These are phyloP conservation scores for Talinum fruticosum DNA, from an alignment of 148 eudicot genomes.

Conservation along the genomic window DNA sequence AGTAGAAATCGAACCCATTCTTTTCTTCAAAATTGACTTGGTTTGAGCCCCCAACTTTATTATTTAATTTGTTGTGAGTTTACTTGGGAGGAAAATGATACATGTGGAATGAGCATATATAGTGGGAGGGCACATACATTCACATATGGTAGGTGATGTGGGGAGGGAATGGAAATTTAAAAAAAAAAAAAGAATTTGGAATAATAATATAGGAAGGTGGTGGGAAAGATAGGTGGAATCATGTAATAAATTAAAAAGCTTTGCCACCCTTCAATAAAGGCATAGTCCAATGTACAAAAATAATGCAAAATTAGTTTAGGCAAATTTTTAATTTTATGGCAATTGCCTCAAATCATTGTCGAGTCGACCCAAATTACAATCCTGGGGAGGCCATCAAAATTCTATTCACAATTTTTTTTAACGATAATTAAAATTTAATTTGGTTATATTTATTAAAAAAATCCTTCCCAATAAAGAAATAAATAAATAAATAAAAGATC, in stretches of 20 bases:
- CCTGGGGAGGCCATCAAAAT: conserved; percentile 12
- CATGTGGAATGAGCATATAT: conserved; percentile 21
- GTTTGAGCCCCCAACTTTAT: neutral
- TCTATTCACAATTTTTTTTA: neutral
- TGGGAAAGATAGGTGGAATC: conserved; percentile 41
- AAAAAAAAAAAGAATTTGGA: neutral
- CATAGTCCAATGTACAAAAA: conserved; percentile 46
- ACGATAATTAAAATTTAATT: too few relatives aligned
- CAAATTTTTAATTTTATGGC: neutral
- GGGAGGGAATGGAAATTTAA: conserved; percentile 10
- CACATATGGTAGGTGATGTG: conserved; percentile 9
- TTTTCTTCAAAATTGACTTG: neutral
- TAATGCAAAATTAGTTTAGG: conserved; percentile 40
- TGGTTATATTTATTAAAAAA: too few relatives aligned
- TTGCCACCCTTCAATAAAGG: conserved; percentile 51
- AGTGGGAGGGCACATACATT: conserved; percentile 20
- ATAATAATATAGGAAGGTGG: conserved; percentile 45
- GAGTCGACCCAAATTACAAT: conserved; percentile 25
- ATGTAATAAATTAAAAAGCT: conserved; percentile 37
- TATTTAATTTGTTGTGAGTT: conserved; percentile 4
- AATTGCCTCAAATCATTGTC: neutral
- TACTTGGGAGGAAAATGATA: conserved; percentile 21
- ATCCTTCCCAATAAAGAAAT: too few relatives aligned
- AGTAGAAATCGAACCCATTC: conserved; percentile 26
- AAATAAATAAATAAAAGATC: too few relatives aligned